Conservation (phyloP, 305 asterid genomes). For the Ajuga reptans region DNA sequence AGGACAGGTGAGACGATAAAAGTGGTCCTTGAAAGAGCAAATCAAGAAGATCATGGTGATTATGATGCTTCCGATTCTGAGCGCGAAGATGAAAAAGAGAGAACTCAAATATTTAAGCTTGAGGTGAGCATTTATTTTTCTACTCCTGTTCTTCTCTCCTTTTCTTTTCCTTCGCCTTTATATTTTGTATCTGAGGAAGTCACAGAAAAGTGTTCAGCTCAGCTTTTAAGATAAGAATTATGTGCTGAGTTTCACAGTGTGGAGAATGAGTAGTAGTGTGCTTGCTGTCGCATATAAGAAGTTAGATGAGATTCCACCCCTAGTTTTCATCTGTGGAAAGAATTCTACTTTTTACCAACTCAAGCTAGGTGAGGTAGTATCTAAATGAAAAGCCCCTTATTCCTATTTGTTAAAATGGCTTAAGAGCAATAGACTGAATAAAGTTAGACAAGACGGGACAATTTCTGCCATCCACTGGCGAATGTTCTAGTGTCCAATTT, state of each 20-base stretch:
- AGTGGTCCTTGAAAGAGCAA: slow-evolving; percentile 71
- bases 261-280: neutral
- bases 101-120: slow-evolving; percentile 73
- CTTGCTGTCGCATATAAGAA: neutral
- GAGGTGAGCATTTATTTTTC: slow-evolving; percentile 47
- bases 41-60: slow-evolving; percentile 59
- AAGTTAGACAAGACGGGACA: too few relatives aligned
- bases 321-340: too few relatives aligned
- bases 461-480: too few relatives aligned
- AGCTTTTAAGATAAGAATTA: neutral
- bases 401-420: too few relatives aligned
- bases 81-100: slow-evolving; percentile 46
- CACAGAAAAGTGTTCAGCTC: neutral
- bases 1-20: slow-evolving; percentile 89
- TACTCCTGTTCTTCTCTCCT: neutral
- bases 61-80: slow-evolving; percentile 56
- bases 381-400: too few relatives aligned
- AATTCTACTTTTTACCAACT: too few relatives aligned
- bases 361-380: too few relatives aligned
- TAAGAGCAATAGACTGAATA: too few relatives aligned
- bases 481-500: neutral
- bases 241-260: neutral
- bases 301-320: neutral
- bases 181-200: neutral
- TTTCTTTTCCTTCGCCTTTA: neutral